Percentiles rank a stretch among this genome's conserved stretches.
phyloP scores from a whole-genome alignment of 106 monocot genomes.

The Dendrobium officinale region DNA sequence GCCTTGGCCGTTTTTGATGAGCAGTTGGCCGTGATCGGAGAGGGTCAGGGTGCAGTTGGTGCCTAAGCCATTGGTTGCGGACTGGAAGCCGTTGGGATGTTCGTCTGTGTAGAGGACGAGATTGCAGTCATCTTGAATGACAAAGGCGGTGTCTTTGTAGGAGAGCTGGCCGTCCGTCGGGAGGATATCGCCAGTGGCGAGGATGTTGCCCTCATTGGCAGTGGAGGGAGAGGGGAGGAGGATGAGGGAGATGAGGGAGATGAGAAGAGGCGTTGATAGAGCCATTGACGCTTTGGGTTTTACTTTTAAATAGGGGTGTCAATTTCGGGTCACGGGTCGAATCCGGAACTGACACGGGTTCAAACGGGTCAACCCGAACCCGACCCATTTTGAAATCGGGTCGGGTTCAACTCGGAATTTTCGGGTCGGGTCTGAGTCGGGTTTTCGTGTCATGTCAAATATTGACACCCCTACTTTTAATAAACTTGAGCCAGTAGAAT shows the following conservation, averaged over 20 bases:
- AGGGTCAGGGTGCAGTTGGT: constrained; percentile 17
- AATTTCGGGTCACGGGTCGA: too few relatives aligned
- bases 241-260: not conserved
- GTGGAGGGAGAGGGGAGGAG: not conserved
- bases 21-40: not conserved
- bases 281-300: not conserved
- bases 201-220: constrained; percentile 20
- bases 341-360: too few relatives aligned
- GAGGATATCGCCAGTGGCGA: constrained; percentile 17
- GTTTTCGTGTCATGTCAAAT: too few relatives aligned
- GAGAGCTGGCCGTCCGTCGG: constrained; percentile 13
- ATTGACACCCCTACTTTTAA: too few relatives aligned
- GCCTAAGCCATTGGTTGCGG: constrained; percentile 6
- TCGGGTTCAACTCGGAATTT: too few relatives aligned
- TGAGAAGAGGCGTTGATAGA: not conserved
- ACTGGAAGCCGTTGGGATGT: constrained; percentile 1
- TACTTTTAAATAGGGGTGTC: too few relatives aligned
- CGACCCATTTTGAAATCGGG: too few relatives aligned
- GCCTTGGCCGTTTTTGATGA: not conserved
- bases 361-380: too few relatives aligned
- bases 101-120: constrained; percentile 21
- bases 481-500: too few relatives aligned
- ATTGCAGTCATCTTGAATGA: constrained; percentile 31
- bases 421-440: too few relatives aligned
- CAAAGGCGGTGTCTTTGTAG: constrained; percentile 3